Conservation (phyloP, 2,329 filamentous ascomycete genomes). For the Fusarium cicatricum region DNA sequence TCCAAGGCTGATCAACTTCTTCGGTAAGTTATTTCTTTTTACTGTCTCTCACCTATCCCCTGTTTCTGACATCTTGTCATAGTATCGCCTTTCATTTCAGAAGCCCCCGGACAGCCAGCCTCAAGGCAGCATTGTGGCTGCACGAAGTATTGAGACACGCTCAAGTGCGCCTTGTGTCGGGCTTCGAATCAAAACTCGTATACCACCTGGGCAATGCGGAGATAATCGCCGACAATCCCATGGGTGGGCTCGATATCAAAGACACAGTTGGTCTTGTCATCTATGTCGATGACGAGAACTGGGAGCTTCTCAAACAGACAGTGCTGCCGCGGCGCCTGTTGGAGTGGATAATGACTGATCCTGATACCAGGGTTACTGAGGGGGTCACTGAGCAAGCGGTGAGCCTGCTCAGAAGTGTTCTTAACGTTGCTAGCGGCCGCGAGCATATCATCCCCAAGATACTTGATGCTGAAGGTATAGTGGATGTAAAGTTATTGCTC, state of each 20-base stretch:
- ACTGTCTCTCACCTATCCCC: accelerated
- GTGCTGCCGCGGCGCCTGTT: slow-evolving; percentile 32
- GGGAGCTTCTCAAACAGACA: slow-evolving; percentile 30
- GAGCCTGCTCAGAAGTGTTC: slow-evolving; percentile 25
- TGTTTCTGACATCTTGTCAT: not conserved
- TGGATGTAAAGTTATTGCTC: slow-evolving; percentile 24
- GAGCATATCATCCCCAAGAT: slow-evolving; percentile 24
- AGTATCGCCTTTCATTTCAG: slow-evolving; percentile 34
- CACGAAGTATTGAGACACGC: slow-evolving; percentile 27
- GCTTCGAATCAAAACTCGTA: slow-evolving; percentile 14
- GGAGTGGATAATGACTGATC: slow-evolving; percentile 38
- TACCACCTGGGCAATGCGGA: slow-evolving; percentile 22
- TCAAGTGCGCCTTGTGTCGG: slow-evolving; percentile 16
- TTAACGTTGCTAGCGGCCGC: slow-evolving; percentile 22
- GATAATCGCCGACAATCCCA: slow-evolving; percentile 22
- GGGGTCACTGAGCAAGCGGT: slow-evolving; percentile 26
- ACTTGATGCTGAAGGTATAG: slow-evolving; percentile 28
- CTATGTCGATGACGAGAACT: slow-evolving; percentile 32
- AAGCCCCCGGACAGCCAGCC: slow-evolving; percentile 26
- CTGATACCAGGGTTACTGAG: slow-evolving; percentile 8
- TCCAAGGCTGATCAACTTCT: slow-evolving; percentile 31
- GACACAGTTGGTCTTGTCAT: slow-evolving; percentile 29
- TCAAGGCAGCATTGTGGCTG: slow-evolving; percentile 20
- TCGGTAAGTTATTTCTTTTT: slow-evolving; percentile 8
- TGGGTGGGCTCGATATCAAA: slow-evolving; percentile 29